Conservation (phyloP, 345 rosid species). For the Populus deltoides region DNA sequence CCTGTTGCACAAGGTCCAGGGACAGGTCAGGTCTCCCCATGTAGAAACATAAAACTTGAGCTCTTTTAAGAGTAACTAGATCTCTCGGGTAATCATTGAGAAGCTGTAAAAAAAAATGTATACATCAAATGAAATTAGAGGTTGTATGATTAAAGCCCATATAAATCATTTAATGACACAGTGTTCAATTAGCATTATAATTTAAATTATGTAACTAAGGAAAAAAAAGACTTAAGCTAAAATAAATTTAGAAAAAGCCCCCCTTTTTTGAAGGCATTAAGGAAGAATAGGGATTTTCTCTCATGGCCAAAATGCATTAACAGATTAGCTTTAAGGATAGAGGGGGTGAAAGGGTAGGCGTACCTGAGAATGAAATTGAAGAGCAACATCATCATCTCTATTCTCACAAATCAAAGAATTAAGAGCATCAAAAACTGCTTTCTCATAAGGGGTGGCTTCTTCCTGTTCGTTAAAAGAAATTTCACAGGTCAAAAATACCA, state of each 20-base stretch:
- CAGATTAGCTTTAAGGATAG: background rate
- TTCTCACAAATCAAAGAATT: conserved; percentile 50
- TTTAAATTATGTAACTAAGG: background rate
- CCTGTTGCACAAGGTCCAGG: conserved; percentile 65
- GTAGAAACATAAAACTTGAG: conserved; percentile 67
- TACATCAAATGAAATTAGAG: conserved; percentile 4
- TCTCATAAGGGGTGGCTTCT: conserved; percentile 70
- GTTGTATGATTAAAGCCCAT: background rate
- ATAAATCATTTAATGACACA: background rate
- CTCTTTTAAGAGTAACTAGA: conserved; percentile 69
- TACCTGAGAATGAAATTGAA: conserved; percentile 66
- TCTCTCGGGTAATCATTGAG: conserved; percentile 68
- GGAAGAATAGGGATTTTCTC: no score
- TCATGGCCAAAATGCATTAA: background rate
- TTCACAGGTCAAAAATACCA: background rate
- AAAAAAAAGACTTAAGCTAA: background rate
- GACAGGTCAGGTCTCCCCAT: conserved; percentile 66
- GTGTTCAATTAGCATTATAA: background rate
- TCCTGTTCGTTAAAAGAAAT: conserved; percentile 39
- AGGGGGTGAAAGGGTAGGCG: background rate
- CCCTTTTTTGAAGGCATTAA: no score
- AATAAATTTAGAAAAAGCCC: background rate
- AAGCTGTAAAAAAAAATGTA: conserved; percentile 48
- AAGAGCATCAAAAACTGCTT: conserved; percentile 59
- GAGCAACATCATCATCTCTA: conserved; percentile 67